Base-by-base conservation (phyloP, 2,329 filamentous ascomycete genomes). In the Fusarium staphyleae region DNA sequence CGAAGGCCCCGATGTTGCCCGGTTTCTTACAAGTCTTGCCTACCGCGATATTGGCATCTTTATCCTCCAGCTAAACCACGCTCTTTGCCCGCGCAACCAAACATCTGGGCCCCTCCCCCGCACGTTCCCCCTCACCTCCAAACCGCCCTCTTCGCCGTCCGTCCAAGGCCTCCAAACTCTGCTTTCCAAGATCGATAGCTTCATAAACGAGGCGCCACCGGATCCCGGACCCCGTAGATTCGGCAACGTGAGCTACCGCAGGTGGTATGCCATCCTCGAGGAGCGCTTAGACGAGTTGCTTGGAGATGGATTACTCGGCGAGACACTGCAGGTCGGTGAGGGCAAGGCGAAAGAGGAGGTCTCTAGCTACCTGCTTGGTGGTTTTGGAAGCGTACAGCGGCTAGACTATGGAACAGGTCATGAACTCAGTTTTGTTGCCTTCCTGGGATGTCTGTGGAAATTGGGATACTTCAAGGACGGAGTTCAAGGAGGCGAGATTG, bases 341-440 rank as follows among this genome's bases (percentile, higher is more conserved):
- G 73, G 75, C 14, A 77, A 79, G 1, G 83, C 85, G 5, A 78
- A 80, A 62, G 81, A 82, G 40, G 93, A 98, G 74, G 76, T 97
- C 8, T 81, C 79, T 51, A 81, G 84, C 34, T 99, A 99, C 71
- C 82, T 99, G 2, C 73, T 96, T 4, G 93, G 92, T 12, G 85
- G 84, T 4, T 97, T 96, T 74, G 95, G 95, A 3, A 98, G 92
- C 69, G 74, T 90, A 0, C 91, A 97, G 67, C 81, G 95, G 47
- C 79, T 99, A 19, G 95, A 99, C 74, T 99, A 97, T 69, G 95
- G 95, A 2, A 98, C 95, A 0, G 95, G 95, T 0, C 95, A 99
- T 72, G 95, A 99, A 70, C 78, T 99, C 44, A 96, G 90, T 74
- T 99, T 99, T 67, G 73, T 98, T 7, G 93, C 95, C 1, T 99